Evolutionary conservation across 2,329 filamentous ascomycete species (phyloP).

Genomic region (Nakataea oryzae): DNA sequence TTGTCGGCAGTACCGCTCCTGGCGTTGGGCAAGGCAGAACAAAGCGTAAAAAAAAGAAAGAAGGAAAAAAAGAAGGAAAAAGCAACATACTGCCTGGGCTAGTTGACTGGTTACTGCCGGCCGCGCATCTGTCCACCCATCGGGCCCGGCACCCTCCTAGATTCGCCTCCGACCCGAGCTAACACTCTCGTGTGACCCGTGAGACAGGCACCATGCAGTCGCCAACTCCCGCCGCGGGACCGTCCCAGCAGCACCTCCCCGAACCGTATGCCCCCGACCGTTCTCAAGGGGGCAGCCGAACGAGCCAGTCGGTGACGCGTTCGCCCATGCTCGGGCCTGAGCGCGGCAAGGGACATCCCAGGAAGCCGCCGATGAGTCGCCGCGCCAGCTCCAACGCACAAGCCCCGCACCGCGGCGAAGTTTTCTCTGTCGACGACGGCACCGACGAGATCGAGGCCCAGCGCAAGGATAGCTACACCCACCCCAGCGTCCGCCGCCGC

Average conservation of each 20-base stretch:
- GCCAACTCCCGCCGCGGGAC: slow-evolving; percentile 9
- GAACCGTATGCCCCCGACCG: slow-evolving; percentile 28
- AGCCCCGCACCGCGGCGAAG: slow-evolving; percentile 68
- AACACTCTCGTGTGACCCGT: slow-evolving; percentile 8
- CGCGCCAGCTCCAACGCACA: slow-evolving; percentile 62
- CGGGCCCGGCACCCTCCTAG: too few relatives aligned
- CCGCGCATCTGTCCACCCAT: background rate
- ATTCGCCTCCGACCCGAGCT: slow-evolving; percentile 7
- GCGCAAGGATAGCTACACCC: slow-evolving; percentile 31
- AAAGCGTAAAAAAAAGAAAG: too few relatives aligned
- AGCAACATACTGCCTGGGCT: background rate
- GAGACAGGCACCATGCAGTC: slow-evolving; percentile 20
- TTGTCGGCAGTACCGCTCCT: background rate
- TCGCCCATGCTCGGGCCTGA: slow-evolving; percentile 37
- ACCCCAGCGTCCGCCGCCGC: slow-evolving; percentile 26
- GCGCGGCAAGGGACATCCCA: slow-evolving; percentile 41
- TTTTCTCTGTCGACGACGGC: slow-evolving; percentile 90
- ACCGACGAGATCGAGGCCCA: slow-evolving; percentile 63
- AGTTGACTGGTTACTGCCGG: background rate
- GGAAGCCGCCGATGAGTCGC: slow-evolving; percentile 64
- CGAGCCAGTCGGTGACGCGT: slow-evolving; percentile 17
- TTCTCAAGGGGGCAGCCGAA: slow-evolving; percentile 22
- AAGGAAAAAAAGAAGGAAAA: too few relatives aligned
- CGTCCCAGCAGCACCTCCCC: slow-evolving; percentile 16
- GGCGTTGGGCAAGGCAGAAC: background rate